Evolutionary conservation across 2,329 filamentous ascomycete species (phyloP).

Genomic region (Colletotrichum costaricense): DNA sequence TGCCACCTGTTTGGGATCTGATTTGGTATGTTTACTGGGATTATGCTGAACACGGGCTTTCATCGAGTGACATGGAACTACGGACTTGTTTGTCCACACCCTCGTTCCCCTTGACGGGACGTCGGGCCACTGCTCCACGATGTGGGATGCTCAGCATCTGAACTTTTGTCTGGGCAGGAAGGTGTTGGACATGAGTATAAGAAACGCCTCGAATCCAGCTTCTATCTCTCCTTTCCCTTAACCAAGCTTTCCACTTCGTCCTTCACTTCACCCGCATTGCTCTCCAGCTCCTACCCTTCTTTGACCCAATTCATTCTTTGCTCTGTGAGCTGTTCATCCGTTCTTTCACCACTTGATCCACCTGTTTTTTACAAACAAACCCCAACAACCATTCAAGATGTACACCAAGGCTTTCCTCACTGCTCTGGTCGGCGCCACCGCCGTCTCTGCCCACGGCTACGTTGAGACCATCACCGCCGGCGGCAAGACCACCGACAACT

Average conservation of each 20-base stretch:
- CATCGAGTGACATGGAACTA: not conserved
- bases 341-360: conserved; percentile 11
- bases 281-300: conserved; percentile 21
- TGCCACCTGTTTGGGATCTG: not conserved
- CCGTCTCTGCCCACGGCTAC: conserved; percentile 46
- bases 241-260: conserved; percentile 23
- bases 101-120: conserved; percentile 8
- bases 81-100: not conserved
- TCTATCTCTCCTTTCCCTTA: not conserved
- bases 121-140: conserved; percentile 21
- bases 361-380: not conserved
- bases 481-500: conserved; percentile 44
- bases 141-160: not conserved
- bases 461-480: conserved; percentile 44
- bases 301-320: conserved; percentile 28
- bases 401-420: conserved; percentile 38
- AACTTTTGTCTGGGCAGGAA: not conserved
- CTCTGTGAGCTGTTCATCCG: conserved; percentile 33
- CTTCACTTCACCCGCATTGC: conserved; percentile 28
- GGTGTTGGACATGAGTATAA: conserved; percentile 18
- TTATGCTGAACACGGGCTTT: not conserved
- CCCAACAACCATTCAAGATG: conserved; percentile 16
- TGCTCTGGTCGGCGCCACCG: conserved; percentile 38
- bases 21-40: not conserved
- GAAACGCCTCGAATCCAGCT: conserved; percentile 5